These are phyloP conservation scores for Cercophora sp. DNA, from an alignment of 495 filamentous ascomycete genomes.

Conservation along the genomic window DNA sequence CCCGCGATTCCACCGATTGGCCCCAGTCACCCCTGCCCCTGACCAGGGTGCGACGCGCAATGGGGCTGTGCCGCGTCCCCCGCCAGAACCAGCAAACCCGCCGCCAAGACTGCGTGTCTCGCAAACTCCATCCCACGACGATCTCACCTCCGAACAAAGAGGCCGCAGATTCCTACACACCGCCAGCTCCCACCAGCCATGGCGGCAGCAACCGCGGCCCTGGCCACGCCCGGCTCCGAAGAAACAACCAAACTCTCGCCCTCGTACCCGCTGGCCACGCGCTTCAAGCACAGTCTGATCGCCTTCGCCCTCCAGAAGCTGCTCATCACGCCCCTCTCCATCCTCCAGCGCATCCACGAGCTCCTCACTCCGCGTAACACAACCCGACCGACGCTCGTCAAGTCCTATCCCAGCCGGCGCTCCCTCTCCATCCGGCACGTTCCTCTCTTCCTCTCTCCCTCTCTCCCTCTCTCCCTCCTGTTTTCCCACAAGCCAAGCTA, in stretches of 20 bases:
- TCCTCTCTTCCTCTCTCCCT: not conserved
- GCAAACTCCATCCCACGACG: not conserved
- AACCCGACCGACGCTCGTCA: slow-evolving; percentile 18
- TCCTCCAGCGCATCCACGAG: not conserved
- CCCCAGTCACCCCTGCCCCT: no score
- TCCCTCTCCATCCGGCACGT: slow-evolving; percentile 16
- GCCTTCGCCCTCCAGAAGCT: slow-evolving; percentile 17
- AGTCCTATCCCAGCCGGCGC: slow-evolving; percentile 16
- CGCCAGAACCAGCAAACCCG: not conserved
- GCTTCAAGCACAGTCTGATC: slow-evolving; percentile 11
- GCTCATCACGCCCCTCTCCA: slow-evolving; percentile 7
- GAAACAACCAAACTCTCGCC: not conserved
- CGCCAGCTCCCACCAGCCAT: not conserved
- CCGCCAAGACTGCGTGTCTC: not conserved
- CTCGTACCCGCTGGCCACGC: not conserved
- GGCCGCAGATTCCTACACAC: not conserved
- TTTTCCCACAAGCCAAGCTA: no score
- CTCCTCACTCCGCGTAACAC: not conserved
- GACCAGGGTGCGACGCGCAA: not conserved
- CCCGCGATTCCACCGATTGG: no score
- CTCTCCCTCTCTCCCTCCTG: no score
- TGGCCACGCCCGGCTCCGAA: not conserved
- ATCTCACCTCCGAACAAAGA: not conserved
- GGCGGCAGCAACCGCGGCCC: not conserved
- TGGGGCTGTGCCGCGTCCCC: not conserved